Base-by-base conservation (phyloP, 73 alveolate genomes). In the Diophrys appendiculata region DNA sequence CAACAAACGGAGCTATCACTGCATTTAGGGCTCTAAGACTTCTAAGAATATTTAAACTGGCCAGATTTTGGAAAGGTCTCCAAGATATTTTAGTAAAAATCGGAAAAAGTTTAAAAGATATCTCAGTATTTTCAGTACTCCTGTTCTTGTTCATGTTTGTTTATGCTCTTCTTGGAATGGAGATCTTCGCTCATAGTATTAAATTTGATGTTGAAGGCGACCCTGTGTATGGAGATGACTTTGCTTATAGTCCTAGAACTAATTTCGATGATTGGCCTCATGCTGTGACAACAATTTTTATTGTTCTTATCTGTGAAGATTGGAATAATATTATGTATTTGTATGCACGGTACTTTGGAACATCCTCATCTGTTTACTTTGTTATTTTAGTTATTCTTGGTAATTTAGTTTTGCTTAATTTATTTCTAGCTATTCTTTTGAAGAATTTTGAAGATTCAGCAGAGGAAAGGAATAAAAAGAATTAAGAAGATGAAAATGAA, bases 1-100 rank as follows among this genome's bases (percentile, higher is more conserved):
- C 96, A 23, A 89, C 91, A 13, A 90, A 93, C 31, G 88, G 88
- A n/a, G 92, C 94, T 5, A 81, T 90, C 53, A 56, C 93, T 1
- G 96, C 94, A 14, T 90, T 90, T 30, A 81, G 96, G 77, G 84
- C 92, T 1, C 52, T 92, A 3, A 69, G 98, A 55, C 74, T 92
- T 0, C 78, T 92, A 14, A 81, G 98, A 83, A 86, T 90, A 23
- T 87, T 92, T 33, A 78, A 85, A 67, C 79, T 78, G 0, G 93
- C 85, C 3, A 70, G 80, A 54, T 33, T 76, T 23, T 85, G 93
- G 93, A 78, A 77, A 52, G 65, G 79, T 29, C 78, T 85, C 32
- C 75, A 85, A 52, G 91, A 86, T 11, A 69, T 90, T 18, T 76
- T 90, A 11, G 64, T 25, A 25, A 78, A 73, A 29, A 78, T 85